These are phyloP conservation scores for Laburnicola sp. DNA, from an alignment of 2,329 filamentous ascomycete species.

Conservation along the genomic window DNA sequence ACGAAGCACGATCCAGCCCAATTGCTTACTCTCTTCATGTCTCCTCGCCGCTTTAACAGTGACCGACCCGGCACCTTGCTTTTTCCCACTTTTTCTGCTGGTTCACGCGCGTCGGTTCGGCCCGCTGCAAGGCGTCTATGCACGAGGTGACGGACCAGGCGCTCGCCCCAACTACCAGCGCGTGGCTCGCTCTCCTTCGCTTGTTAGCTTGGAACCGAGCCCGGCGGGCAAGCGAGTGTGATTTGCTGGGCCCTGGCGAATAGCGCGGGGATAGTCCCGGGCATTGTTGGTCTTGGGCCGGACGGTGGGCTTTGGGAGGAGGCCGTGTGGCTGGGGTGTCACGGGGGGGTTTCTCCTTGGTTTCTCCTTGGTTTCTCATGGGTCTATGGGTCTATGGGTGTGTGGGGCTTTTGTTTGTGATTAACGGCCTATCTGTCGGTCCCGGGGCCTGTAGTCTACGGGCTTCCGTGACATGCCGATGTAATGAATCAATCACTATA, in stretches of 20 bases:
- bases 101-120: constrained; percentile 32
- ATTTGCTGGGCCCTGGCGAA: constrained; percentile 19
- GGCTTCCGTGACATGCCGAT: neutral
- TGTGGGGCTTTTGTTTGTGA: constrained; percentile 17
- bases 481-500: neutral
- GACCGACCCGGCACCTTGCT: constrained; percentile 26
- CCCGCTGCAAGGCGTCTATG: constrained; percentile 40
- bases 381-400: too few species aligned
- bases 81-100: constrained; percentile 27
- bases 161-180: constrained; percentile 14
- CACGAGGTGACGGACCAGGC: constrained; percentile 36
- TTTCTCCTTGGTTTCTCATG: constrained; percentile 2
- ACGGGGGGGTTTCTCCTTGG: constrained; percentile 5
- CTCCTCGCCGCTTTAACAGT: constrained; percentile 37
- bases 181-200: constrained; percentile 14
- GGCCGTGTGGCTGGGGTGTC: constrained; percentile 13
- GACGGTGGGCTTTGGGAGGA: constrained; percentile 8
- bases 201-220: too few species aligned
- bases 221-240: too few species aligned
- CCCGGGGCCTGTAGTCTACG: neutral
- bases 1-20: constrained; percentile 18
- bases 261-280: neutral
- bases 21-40: constrained; percentile 6
- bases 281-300: too few species aligned
- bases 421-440: constrained; percentile 25